Base-by-base conservation (phyloP, 202 grass and related monocot genomes). In the Setaria viridis region DNA sequence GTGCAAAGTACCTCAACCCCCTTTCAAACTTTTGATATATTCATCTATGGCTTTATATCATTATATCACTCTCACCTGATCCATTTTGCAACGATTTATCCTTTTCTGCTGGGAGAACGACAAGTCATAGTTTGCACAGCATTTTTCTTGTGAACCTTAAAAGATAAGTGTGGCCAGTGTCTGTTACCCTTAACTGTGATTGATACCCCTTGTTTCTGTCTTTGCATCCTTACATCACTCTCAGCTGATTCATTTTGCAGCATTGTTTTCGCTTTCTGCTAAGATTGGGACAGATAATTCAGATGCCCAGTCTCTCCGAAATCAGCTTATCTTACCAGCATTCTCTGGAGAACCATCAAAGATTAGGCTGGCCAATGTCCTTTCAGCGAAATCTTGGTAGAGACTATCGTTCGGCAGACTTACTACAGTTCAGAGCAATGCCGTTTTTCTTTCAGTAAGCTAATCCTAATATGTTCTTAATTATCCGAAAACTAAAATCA, bases 321-420 rank as follows among this genome's bases (percentile, higher is more conserved):
- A 63, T 62, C 46, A 16, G 46, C 9, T 58, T 56, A 33, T 63
- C 25, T 6, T 33, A 62, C 25, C 6, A 71, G 11, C n/a, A 32
- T 72, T 50, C 21, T 72, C 69, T 30, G n/a, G 41, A 43, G 35
- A 68, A 74, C 21, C 88, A 55, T 82, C 47, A 17, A 41, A 50
- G 8, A 16, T 76, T 72, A 78, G 13, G 16, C 33, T 55, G 25
- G n/a, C 13, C 11, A 82, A 48, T 67, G 53, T 20, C 35, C 34
- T 69, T 70, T 25, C 3, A 2, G 60, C 53, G 77, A 91, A 84
- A 69, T 84, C 84, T 87, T 81, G 80, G 81, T 57, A 81, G 53
- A 89, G 77, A 80, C 80, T 25, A 62, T 80, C 19, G 49, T 73
- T 90, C 46, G 85, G 51, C 75, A 41, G 81, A 63, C 55, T 80